Evolutionary conservation across 331 rosid species (phyloP).

Genomic region (Telfairia occidentalis): DNA sequence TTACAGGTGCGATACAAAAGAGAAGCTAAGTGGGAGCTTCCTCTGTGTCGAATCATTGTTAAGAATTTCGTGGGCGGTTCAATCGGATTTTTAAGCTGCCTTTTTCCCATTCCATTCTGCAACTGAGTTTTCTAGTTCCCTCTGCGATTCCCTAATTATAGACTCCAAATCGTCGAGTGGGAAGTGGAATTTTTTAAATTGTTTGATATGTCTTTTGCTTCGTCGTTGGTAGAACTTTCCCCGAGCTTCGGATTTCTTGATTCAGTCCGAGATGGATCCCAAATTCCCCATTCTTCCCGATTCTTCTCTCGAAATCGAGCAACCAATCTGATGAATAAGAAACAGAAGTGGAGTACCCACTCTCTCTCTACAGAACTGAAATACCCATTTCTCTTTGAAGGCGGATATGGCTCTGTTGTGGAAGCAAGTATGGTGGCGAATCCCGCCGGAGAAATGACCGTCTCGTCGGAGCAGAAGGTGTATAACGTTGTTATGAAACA

Average conservation of each 20-base stretch:
- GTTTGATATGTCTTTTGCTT: slow-evolving; percentile 49
- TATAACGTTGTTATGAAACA: slow-evolving; percentile 79
- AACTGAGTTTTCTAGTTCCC: not conserved
- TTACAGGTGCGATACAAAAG: slow-evolving; percentile 5
- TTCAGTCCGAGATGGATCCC: slow-evolving; percentile 34
- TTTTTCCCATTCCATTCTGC: not conserved
- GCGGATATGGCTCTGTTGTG: slow-evolving; percentile 27
- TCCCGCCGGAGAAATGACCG: slow-evolving; percentile 41
- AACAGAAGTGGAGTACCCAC: slow-evolving; percentile 23
- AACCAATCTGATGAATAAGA: slow-evolving; percentile 20
- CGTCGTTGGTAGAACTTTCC: slow-evolving; percentile 36
- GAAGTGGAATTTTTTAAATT: not conserved
- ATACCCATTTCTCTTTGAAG: slow-evolving; percentile 34
- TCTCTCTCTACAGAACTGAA: slow-evolving; percentile 31
- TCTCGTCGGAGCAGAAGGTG: slow-evolving; percentile 70
- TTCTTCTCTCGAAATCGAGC: slow-evolving; percentile 25
- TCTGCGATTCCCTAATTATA: not conserved
- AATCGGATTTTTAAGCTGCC: not conserved
- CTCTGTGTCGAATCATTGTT: not conserved
- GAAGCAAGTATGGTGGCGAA: slow-evolving; percentile 51
- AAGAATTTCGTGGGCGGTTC: slow-evolving; percentile 6
- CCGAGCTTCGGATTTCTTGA: slow-evolving; percentile 30
- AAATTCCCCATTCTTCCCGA: slow-evolving; percentile 31
- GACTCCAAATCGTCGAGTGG: not conserved
- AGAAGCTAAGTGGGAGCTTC: not conserved